Percentiles rank a stretch among this genome's conserved stretches.
These are phyloP conservation scores for Cercospora berteroae DNA, from an alignment of 2,329 filamentous ascomycete species.

Conservation along the genomic window DNA sequence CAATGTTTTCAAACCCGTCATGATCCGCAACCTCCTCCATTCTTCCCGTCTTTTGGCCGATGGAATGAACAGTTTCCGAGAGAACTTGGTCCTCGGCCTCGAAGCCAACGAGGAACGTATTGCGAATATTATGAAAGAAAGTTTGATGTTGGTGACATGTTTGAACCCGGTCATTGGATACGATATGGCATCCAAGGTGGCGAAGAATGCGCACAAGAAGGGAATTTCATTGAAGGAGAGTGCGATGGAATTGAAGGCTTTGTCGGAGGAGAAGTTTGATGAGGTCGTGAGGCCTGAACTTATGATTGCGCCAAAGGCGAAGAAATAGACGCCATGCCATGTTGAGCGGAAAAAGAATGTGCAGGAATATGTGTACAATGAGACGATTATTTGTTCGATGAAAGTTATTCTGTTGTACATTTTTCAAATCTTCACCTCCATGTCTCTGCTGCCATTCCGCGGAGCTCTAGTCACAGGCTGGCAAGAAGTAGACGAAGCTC, in stretches of 20 bases:
- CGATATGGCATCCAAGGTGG: slow-evolving; percentile 94
- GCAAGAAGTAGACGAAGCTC: no score
- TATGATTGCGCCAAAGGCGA: slow-evolving; percentile 82
- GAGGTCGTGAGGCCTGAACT: slow-evolving; percentile 85
- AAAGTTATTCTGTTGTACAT: background rate
- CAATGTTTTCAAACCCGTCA: slow-evolving; percentile 96
- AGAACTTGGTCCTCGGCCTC: slow-evolving; percentile 83
- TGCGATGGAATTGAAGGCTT: slow-evolving; percentile 86
- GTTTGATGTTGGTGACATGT: slow-evolving; percentile 97
- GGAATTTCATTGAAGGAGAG: slow-evolving; percentile 89
- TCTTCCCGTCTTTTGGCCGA: slow-evolving; percentile 84
- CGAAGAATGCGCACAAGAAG: slow-evolving; percentile 99
- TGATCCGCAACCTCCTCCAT: slow-evolving; percentile 94
- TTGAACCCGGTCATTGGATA: slow-evolving; percentile 97
- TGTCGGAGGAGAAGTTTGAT: slow-evolving; percentile 88
- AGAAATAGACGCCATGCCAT: slow-evolving; percentile 43
- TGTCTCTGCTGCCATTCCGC: no score
- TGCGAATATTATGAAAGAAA: slow-evolving; percentile 85
- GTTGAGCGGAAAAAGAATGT: background rate
- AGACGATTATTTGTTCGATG: background rate
- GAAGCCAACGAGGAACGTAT: slow-evolving; percentile 95
- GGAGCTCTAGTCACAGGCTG: no score
- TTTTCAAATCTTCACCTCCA: no score
- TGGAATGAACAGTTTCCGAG: slow-evolving; percentile 92
- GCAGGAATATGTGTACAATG: background rate